Evolutionary conservation across 2,329 filamentous ascomycete genomes (phyloP), one percentile per base, ranked within the genome.

Genomic region (Cylindrodendrum hubeiense): DNA sequence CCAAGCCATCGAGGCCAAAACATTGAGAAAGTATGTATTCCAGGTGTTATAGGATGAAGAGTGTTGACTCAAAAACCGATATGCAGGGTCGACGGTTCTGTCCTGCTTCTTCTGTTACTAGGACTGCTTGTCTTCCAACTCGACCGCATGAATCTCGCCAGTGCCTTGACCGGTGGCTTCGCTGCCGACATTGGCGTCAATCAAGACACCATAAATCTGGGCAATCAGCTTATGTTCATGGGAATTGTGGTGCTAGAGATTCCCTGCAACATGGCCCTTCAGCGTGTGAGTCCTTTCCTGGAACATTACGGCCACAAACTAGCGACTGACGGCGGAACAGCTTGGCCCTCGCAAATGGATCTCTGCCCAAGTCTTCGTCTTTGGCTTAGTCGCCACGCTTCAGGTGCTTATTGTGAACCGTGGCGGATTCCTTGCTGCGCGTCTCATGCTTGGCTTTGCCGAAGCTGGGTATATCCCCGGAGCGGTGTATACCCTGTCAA

Each of bases 381-480:
- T 86, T 50, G 85, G 84, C 0, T 39, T 83, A 4, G 79, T 85
- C 0, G 84, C 82, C 0, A 81, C 79, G 0, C 68, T 85, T 37
- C 83, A 86, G 57, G 70, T 82, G 5, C 79, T 84, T 63, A 71
- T 85, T 30, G 76, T 69, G 1, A 79, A 83, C 57, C 78, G 79
- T 19, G 76, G 75, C 1, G 83, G 84, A 1, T 87, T 84, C 60
- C 76, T 87, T 1, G 71, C 80, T 2, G 79, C 80, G 0, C 78
- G 85, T 9, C 60, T 82, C 1, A 70, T 85, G 19, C 78, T 87
- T 6, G 84, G 84, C 0, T 74, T 86, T 30, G 79, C 81, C 9
- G 85, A 87, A 69, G 81, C 84, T 0, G 85, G 85, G 1, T 87
- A 85, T 58, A 87, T 86, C 21, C 85, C 85, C 0, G 84, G 83